A percentile compares a stretch with the other conserved stretches of the same genome.
These are phyloP conservation scores for Fragilaria radians DNA, from an alignment of 108 stramenopile genomes.

Conservation along the genomic window DNA sequence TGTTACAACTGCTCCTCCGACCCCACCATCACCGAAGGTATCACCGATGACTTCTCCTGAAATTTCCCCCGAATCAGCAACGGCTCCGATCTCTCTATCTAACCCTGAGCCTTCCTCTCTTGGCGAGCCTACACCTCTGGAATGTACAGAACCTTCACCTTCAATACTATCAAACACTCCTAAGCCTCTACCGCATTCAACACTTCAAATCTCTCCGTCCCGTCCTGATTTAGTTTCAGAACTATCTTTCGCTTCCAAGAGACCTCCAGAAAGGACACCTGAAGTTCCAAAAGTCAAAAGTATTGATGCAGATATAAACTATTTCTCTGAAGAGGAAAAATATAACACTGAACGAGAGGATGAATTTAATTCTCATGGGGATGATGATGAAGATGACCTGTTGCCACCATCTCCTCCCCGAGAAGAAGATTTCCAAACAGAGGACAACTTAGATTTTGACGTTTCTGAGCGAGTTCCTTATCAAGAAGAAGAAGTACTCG, in stretches of 20 bases:
- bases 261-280: too few relatives aligned
- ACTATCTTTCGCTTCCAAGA: too few relatives aligned
- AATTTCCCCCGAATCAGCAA: neutral
- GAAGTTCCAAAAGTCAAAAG: too few relatives aligned
- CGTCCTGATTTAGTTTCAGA: too few relatives aligned
- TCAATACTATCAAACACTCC: too few relatives aligned
- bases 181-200: too few relatives aligned
- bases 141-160: neutral
- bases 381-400: slow-evolving; percentile 13
- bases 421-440: slow-evolving; percentile 1
- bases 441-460: neutral
- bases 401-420: neutral
- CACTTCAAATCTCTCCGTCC: too few relatives aligned
- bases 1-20: slow-evolving; percentile 33
- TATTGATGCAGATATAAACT: neutral
- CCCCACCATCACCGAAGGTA: slow-evolving; percentile 9
- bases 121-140: neutral
- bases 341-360: slow-evolving; percentile 5
- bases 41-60: neutral
- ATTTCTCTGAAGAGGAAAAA: neutral
- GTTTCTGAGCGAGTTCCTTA: neutral
- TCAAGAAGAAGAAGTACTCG: slow-evolving; percentile 6
- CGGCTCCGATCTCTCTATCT: neutral
- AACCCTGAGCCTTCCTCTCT: neutral
- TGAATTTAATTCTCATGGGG: slow-evolving; percentile 6